Base-by-base conservation (phyloP, 164 flowering plant genomes). In the Chimonanthus praecox region DNA sequence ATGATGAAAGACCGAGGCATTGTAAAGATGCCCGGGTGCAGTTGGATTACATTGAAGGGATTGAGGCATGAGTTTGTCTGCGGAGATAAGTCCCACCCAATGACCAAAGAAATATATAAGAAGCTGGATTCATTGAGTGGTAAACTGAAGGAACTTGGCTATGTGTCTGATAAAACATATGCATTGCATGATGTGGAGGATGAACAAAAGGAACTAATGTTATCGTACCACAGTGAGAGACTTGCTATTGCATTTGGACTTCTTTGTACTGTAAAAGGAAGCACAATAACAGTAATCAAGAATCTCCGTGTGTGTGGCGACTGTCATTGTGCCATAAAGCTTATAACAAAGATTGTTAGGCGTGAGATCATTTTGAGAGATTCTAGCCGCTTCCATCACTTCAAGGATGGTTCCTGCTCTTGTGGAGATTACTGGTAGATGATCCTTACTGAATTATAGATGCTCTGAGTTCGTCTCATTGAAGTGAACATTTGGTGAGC, bases 171-270 rank as follows among this genome's bases (percentile, higher is more conserved):
- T 33, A 67, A 47, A 49, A 72, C 49, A 7, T 72, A 48, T 72
- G 78, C 58, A 5, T 76, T 72, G 49, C 75, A 76, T 71, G 74
- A 71, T 58, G 75, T 72, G 47, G 74, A 75, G 73, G 78, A 75
- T 65, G 73, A 71, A 51, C 73, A 75, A 16, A 75, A 75, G 64
- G 73, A 64, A 45, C 64, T 46, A 49, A 75, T 64, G 64, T 9
- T 75, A 58, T 64, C 74, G 10, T 46, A 43, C 47, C 77, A 70
- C 44, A 70, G 73, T 64, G 73, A 75, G 43, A 64, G 77, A 54
- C 69, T 75, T 16, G 77, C 77, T 46, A 70, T 75, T 63, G 73
- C 46, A 9, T 75, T 70, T 45, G 70, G 73, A 44, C 73, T 70
- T 49, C 46, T 70, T 49, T 33, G 64, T 70, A 75, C 73, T 50